A percentile compares a stretch with the other conserved stretches of the same genome.
Conservation (phyloP, 2,329 filamentous ascomycete genomes). For the Diaporthe sp. region DNA sequence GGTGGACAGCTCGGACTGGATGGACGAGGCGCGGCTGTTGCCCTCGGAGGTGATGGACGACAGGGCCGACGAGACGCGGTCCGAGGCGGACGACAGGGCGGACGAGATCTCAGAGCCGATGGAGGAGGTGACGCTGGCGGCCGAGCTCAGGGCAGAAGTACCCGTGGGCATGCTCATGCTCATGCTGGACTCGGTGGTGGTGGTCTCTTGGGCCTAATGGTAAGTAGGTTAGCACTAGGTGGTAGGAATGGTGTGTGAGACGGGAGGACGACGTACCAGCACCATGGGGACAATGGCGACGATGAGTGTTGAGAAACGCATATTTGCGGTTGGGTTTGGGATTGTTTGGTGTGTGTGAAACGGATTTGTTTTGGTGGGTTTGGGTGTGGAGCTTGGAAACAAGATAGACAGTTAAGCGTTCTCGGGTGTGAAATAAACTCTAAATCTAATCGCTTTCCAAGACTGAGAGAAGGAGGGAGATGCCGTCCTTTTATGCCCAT, state of each 20-base stretch:
- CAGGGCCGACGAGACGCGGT: slow-evolving; percentile 42
- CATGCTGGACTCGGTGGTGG: background rate
- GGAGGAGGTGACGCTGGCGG: slow-evolving; percentile 38
- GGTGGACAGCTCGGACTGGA: slow-evolving; percentile 49
- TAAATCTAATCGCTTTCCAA: background rate
- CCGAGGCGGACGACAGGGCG: slow-evolving; percentile 28
- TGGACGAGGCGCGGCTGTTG: slow-evolving; percentile 41
- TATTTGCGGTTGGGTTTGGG: slow-evolving; percentile 49
- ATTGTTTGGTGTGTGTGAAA: slow-evolving; percentile 13
- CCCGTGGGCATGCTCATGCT: slow-evolving; percentile 25
- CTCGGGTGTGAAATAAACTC: slow-evolving; percentile 14
- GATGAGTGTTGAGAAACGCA: slow-evolving; percentile 63
- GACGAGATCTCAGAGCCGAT: slow-evolving; percentile 46
- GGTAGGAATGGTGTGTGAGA: no score
- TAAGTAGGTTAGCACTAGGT: background rate
- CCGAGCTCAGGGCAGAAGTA: slow-evolving; percentile 18
- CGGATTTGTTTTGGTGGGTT: background rate
- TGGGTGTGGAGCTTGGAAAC: background rate
- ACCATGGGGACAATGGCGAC: slow-evolving; percentile 50
- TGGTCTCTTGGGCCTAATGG: background rate
- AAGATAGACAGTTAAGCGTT: slow-evolving; percentile 8
- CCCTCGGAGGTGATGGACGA: slow-evolving; percentile 45
- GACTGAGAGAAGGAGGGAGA: slow-evolving; percentile 7
- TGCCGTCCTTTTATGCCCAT: slow-evolving; percentile 28
- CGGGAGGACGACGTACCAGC: slow-evolving; percentile 22